Percentiles rank a stretch among this genome's conserved stretches.
phyloP scores from a whole-genome alignment of 139 green algal species.

The Mychonastes homosphaera region DNA sequence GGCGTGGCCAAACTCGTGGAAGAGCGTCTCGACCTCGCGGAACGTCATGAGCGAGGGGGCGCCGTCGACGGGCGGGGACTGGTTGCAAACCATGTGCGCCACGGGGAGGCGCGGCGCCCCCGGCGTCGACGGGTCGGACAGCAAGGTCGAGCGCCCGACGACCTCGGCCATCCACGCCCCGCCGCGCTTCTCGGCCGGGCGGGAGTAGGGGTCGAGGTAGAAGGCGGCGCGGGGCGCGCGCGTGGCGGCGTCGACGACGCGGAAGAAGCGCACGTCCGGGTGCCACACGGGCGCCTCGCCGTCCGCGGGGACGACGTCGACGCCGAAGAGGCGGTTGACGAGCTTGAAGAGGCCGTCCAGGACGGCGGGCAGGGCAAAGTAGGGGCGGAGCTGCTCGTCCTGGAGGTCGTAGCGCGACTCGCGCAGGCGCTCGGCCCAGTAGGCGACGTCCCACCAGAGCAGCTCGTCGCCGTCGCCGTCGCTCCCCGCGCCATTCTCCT shows the following conservation, averaged over 20 bases:
- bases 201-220: constrained; percentile 89
- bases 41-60: constrained; percentile 95
- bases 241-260: constrained; percentile 29
- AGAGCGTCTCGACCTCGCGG: constrained; percentile 90
- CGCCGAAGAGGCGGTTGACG: constrained; percentile 72
- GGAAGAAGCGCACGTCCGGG: constrained; percentile 83
- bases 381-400: constrained; percentile 89
- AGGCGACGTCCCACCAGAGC: constrained; percentile 78
- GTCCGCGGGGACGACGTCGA: constrained; percentile 75
- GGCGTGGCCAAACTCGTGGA: constrained; percentile 92
- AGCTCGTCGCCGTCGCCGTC: constrained; percentile 39
- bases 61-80: constrained; percentile 77
- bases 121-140: too few relatives aligned
- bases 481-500: constrained; percentile 28
- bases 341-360: constrained; percentile 83
- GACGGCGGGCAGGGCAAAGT: constrained; percentile 85
- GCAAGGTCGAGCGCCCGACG: constrained; percentile 32
- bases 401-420: constrained; percentile 73
- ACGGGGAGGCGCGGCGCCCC: constrained; percentile 65
- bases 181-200: constrained; percentile 88
- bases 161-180: constrained; percentile 92
- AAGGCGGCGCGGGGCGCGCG: constrained; percentile 64
- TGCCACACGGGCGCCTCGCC: constrained; percentile 79
- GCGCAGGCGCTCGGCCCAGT: constrained; percentile 80
- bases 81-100: constrained; percentile 95